Evolutionary conservation across 2,329 filamentous ascomycete species (phyloP).

Genomic region (Diaporthe eres): DNA sequence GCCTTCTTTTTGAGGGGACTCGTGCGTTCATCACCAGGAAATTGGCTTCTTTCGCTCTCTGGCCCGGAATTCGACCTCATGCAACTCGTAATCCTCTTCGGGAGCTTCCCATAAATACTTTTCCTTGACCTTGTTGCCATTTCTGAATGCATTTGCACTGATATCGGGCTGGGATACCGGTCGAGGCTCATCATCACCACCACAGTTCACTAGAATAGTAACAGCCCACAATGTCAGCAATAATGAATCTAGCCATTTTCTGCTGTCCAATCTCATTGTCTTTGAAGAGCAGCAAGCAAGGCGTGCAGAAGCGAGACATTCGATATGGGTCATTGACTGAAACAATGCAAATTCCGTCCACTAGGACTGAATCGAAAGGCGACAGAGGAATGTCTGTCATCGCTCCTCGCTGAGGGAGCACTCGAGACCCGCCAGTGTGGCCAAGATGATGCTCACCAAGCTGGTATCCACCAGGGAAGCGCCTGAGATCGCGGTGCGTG

Average conservation of each 20-base stretch:
- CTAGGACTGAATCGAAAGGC: background rate
- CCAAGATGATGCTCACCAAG: background rate
- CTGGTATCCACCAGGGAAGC: slow-evolving; percentile 15
- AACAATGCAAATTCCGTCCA: background rate
- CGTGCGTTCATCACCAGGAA: background rate
- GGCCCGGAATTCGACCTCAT: background rate
- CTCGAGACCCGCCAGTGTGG: too few relatives aligned
- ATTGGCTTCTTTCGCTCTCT: slow-evolving; percentile 18
- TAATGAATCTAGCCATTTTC: background rate
- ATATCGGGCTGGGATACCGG: background rate
- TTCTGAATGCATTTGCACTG: background rate
- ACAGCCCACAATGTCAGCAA: background rate
- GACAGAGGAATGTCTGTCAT: background rate
- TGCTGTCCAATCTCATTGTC: background rate
- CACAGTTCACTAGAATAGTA: background rate
- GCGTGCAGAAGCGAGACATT: background rate
- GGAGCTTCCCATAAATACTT: background rate
- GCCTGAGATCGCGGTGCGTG: slow-evolving; percentile 3
- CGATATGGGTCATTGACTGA: background rate
- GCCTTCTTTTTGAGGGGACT: background rate
- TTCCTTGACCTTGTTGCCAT: background rate
- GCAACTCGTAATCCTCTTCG: background rate
- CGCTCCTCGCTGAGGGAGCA: background rate
- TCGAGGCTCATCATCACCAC: background rate
- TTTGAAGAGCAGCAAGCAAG: background rate